Evolutionary conservation across 2,329 filamentous ascomycete genomes (phyloP).

Genomic region (Pezicula carpinea): DNA sequence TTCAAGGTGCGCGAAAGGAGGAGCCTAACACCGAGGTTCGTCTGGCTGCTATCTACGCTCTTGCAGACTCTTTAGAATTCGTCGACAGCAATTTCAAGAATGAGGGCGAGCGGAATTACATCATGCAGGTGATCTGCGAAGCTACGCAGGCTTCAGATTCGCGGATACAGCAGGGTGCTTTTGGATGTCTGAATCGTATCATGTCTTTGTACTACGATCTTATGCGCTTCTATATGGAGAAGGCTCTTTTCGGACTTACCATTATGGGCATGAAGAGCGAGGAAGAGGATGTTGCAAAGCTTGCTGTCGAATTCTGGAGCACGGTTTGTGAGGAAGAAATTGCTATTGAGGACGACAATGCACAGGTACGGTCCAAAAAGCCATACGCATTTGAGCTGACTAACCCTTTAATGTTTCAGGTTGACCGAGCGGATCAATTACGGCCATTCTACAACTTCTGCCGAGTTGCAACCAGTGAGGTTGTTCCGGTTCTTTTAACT

Average conservation of each 20-base stretch:
- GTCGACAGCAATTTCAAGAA: constrained; percentile 98
- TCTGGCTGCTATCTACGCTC: constrained; percentile 84
- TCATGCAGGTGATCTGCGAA: constrained; percentile 99
- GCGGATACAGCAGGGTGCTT: constrained; percentile 91
- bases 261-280: constrained; percentile 98
- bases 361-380: constrained; percentile 49
- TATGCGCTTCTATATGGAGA: constrained; percentile 99
- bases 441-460: constrained; percentile 96
- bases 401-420: constrained; percentile 10
- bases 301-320: constrained; percentile 99
- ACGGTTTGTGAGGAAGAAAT: constrained; percentile 99
- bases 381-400: background rate
- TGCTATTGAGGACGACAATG: constrained; percentile 95
- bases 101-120: constrained; percentile 98
- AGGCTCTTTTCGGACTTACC: constrained; percentile 94
- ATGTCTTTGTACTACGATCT: constrained; percentile 99
- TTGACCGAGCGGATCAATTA: constrained; percentile 46
- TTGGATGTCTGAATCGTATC: constrained; percentile 96
- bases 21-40: constrained; percentile 89
- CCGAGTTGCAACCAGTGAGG: constrained; percentile 85
- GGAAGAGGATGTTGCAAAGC: constrained; percentile 95
- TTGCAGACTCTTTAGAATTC: constrained; percentile 95
- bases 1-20: constrained; percentile 95
- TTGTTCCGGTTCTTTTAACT: constrained; percentile 83
- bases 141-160: constrained; percentile 90